phyloP scores from a whole-genome alignment of 2,329 filamentous ascomycete genomes.

The Aureobasidium sp. region DNA sequence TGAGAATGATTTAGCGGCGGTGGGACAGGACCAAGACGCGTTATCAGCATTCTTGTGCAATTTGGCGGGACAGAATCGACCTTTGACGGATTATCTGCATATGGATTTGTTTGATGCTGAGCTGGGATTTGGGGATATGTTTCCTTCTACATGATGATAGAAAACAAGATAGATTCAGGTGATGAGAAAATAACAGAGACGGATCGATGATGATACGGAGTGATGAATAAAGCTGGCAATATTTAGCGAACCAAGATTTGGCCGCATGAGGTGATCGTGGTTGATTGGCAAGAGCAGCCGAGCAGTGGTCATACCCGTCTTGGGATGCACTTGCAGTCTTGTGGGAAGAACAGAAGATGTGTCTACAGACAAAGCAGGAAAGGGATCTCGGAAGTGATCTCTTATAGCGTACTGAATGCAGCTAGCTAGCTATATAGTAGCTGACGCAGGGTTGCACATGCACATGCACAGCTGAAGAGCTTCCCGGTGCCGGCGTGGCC shows the following conservation, averaged over 20 bases:
- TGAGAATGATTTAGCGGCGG: background rate
- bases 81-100: slow-evolving; percentile 14
- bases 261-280: background rate
- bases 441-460: background rate
- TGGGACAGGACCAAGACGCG: slow-evolving; percentile 4
- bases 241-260: slow-evolving; percentile 2
- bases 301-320: background rate
- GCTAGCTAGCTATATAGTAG: background rate
- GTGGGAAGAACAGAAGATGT: too few relatives aligned
- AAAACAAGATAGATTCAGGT: background rate
- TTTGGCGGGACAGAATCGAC: slow-evolving; percentile 4
- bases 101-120: slow-evolving; percentile 14
- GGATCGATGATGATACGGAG: background rate
- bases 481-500: background rate
- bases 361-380: too few relatives aligned
- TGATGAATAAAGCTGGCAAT: background rate
- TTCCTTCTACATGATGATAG: background rate
- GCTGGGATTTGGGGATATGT: background rate
- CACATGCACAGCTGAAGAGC: background rate
- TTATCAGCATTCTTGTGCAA: background rate
- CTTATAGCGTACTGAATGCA: background rate
- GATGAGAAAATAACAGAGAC: background rate
- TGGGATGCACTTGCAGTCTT: too few relatives aligned
- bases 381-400: too few relatives aligned
- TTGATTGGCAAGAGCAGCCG: background rate